phyloP scores from a whole-genome alignment of 1,284 basidiomycete genomes.

The Rhodotorula sp. region DNA sequence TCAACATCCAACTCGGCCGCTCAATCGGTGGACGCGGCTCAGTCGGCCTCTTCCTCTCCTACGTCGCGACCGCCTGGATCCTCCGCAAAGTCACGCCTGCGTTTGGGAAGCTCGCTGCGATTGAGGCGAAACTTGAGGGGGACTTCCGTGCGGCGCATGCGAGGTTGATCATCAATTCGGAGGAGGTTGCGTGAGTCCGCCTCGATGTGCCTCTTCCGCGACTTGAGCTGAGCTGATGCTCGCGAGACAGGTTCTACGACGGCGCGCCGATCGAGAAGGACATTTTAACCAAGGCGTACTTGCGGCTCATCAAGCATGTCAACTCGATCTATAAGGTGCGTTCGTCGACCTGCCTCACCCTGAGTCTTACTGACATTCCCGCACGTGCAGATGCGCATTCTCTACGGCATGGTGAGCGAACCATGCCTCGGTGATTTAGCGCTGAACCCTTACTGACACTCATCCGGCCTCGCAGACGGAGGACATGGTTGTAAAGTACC shows the following conservation, averaged over 20 bases:
- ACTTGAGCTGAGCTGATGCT: neutral
- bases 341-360: neutral
- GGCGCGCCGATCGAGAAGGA: conserved; percentile 79
- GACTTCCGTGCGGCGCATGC: conserved; percentile 89
- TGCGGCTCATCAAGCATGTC: conserved; percentile 78
- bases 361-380: too few species aligned
- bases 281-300: conserved; percentile 77
- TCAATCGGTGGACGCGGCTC: conserved; percentile 76
- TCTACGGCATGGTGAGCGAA: conserved; percentile 64
- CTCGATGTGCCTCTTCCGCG: too few species aligned
- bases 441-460: neutral
- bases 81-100: conserved; percentile 82
- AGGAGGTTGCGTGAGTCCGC: conserved; percentile 78
- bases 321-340: conserved; percentile 85
- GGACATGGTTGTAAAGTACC: conserved; percentile 90
- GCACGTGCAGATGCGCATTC: conserved; percentile 64
- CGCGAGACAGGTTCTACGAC: conserved; percentile 72
- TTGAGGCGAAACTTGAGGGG: conserved; percentile 77
- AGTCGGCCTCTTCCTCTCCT: conserved; percentile 74
- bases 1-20: conserved; percentile 84
- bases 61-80: conserved; percentile 79
- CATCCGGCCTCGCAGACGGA: conserved; percentile 53
- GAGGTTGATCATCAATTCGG: conserved; percentile 81
- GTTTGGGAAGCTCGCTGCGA: conserved; percentile 85
- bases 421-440: too few species aligned